Evolutionary conservation across 345 rosid genomes (phyloP).

Genomic region (Boechera stricta): DNA sequence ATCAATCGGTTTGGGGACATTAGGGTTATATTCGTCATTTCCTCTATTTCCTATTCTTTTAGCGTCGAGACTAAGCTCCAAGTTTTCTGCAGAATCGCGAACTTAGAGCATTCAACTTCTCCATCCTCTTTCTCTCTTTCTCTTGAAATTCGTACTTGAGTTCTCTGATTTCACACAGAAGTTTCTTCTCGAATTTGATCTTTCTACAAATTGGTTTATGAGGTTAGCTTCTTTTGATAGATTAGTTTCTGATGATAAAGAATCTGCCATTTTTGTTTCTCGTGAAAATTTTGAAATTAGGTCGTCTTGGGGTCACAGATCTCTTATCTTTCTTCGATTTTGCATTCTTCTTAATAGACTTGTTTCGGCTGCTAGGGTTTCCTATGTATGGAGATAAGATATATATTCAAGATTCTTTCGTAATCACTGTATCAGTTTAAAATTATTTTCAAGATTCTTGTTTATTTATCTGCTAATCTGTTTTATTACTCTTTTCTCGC

Average conservation of each 20-base stretch:
- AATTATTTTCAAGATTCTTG: not conserved
- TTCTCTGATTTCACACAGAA: not conserved
- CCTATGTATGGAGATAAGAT: not conserved
- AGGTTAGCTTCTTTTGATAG: conserved; percentile 34
- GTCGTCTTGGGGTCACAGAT: not conserved
- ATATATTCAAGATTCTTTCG: not conserved
- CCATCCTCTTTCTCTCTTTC: not conserved
- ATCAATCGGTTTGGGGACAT: not conserved
- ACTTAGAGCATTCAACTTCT: not conserved
- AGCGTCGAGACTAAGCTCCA: not conserved
- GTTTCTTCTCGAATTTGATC: conserved; percentile 37
- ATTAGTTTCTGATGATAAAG: not conserved
- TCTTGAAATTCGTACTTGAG: not conserved
- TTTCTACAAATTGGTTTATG: conserved; percentile 49
- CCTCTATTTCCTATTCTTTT: not conserved
- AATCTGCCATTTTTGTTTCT: conserved; percentile 15
- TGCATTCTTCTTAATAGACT: not conserved
- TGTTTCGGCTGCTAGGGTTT: conserved; percentile 12
- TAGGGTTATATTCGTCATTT: conserved; percentile 31
- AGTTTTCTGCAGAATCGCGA: too few relatives aligned
- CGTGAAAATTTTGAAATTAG: not conserved
- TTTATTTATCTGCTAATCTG: not conserved
- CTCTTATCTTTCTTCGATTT: conserved; percentile 1
- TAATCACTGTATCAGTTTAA: not conserved
- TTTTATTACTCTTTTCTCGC: conserved; percentile 25